Percentiles rank a stretch among this genome's conserved stretches.
Evolutionary conservation across 2,329 filamentous ascomycete genomes (phyloP).

Genomic region (Colletotrichum liaoningense): DNA sequence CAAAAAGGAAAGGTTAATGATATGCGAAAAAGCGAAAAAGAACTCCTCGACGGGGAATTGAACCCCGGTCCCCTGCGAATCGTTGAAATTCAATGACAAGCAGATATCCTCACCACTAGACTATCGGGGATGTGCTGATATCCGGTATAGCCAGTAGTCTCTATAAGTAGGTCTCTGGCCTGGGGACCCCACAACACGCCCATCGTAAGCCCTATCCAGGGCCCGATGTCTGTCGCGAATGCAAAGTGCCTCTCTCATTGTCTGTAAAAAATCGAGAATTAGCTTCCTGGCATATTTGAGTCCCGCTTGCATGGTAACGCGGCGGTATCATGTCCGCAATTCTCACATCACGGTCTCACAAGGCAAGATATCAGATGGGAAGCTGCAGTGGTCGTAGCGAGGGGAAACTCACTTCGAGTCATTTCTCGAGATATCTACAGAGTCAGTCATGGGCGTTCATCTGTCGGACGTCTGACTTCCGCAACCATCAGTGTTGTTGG

Average conservation of each 20-base stretch:
- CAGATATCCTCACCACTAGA: constrained; percentile 37
- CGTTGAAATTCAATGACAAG: constrained; percentile 10
- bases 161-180: neutral
- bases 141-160: rapidly evolving
- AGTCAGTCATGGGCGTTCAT: neutral
- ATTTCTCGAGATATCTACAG: neutral
- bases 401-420: neutral
- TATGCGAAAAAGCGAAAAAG: neutral
- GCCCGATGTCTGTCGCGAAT: too few relatives aligned
- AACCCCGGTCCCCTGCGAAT: constrained; percentile 35
- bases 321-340: too few relatives aligned
- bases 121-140: constrained; percentile 26
- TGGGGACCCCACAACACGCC: neutral
- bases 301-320: too few relatives aligned
- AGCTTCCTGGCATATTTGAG: too few relatives aligned
- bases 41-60: constrained; percentile 36
- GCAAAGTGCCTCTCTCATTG: too few relatives aligned
- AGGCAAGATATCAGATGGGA: too few relatives aligned
- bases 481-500: neutral
- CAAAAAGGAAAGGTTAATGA: rapidly evolving
- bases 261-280: too few relatives aligned
- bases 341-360: too few relatives aligned
- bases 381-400: too few relatives aligned
- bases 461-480: neutral
- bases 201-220: neutral